A percentile compares a stretch with the other conserved stretches of the same genome.
Conservation (phyloP, 257 asterid genomes). For the Solanum habrochaites region DNA sequence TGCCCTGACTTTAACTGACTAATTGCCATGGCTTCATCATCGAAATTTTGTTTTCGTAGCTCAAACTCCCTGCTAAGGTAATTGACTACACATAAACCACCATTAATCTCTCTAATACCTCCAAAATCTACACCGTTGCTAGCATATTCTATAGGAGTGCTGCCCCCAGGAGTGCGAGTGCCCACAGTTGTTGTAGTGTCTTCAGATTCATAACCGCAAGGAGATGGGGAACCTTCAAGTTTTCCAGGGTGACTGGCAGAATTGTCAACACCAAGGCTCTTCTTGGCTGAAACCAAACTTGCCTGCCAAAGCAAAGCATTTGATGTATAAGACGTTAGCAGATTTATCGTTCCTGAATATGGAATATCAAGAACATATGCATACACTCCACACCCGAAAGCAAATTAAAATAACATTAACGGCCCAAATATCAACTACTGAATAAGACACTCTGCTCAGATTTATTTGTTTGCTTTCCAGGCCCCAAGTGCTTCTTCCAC, state of each 20-base stretch:
- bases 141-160: slow-evolving; percentile 42
- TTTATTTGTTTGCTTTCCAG: background rate
- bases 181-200: slow-evolving; percentile 35
- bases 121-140: slow-evolving; percentile 24
- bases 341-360: background rate
- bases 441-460: background rate
- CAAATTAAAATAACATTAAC: background rate
- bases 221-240: slow-evolving; percentile 41
- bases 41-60: slow-evolving; percentile 36
- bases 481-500: background rate
- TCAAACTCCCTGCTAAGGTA: slow-evolving; percentile 56
- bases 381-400: background rate
- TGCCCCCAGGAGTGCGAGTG: slow-evolving; percentile 46
- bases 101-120: slow-evolving; percentile 28
- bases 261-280: slow-evolving; percentile 36
- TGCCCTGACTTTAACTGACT: slow-evolving; percentile 30
- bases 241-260: slow-evolving; percentile 23
- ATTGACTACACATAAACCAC: slow-evolving; percentile 21
- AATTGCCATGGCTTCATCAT: slow-evolving; percentile 36
- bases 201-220: slow-evolving; percentile 56
- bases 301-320: slow-evolving; percentile 29
- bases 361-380: background rate
- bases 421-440: background rate
- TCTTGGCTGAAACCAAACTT: slow-evolving; percentile 67
- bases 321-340: background rate